Conservation (phyloP, 31 red algal species). For the Endocladia muricata region DNA sequence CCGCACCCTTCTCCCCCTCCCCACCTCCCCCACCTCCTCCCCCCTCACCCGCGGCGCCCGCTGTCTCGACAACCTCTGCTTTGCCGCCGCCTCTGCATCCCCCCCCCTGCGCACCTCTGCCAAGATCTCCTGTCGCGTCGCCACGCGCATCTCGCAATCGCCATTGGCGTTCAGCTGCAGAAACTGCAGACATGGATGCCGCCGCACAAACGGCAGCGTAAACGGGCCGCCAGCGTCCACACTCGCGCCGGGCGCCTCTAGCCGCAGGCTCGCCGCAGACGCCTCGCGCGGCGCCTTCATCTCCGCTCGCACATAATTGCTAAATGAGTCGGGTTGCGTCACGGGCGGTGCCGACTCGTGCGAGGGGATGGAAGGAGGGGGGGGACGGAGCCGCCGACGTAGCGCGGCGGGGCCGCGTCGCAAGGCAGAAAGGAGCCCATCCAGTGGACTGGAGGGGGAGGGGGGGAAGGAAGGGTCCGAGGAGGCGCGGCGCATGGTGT, state of each 20-base stretch:
- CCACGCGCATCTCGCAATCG: not conserved
- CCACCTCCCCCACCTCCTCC: no score
- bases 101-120: slow-evolving; percentile 20
- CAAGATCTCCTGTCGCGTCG: slow-evolving; percentile 43
- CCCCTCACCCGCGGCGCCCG: not conserved
- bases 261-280: not conserved
- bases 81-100: not conserved
- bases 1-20: not conserved
- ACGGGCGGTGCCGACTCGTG: not conserved
- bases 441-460: not conserved
- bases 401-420: not conserved
- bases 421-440: not conserved
- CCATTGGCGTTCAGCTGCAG: slow-evolving; percentile 28
- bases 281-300: not conserved
- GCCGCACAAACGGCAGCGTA: slow-evolving; percentile 16
- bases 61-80: not conserved
- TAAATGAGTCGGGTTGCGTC: not conserved
- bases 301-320: not conserved
- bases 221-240: not conserved
- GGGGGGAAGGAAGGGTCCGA: not conserved
- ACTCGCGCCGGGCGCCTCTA: no score
- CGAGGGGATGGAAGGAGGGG: not conserved
- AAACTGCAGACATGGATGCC: slow-evolving; percentile 29
- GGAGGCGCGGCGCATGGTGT: not conserved
- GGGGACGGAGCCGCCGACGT: not conserved